Evolutionary conservation across 495 filamentous ascomycete species (phyloP).

Genomic region (Xylaria bambusicola): DNA sequence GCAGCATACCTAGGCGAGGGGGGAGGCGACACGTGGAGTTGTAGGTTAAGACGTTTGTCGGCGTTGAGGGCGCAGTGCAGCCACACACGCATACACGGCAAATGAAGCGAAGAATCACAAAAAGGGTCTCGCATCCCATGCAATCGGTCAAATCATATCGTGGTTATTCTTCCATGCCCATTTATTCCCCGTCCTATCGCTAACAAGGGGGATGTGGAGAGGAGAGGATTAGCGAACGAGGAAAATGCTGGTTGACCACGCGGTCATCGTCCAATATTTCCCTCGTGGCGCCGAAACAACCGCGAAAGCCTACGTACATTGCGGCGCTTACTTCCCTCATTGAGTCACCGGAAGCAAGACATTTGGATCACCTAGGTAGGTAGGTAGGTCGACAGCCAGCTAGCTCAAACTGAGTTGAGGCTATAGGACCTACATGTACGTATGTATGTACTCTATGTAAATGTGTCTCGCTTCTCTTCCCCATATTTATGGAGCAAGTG

Average conservation of each 20-base stretch:
- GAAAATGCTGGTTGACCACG: slow-evolving; percentile 14
- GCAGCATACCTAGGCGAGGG: slow-evolving; percentile 1
- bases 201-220: background rate
- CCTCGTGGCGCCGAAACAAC: slow-evolving; percentile 9
- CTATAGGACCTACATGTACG: no score
- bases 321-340: background rate
- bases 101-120: background rate
- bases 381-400: no score
- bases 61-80: slow-evolving; percentile 4
- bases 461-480: no score
- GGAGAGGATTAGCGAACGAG: background rate
- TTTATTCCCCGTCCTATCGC: background rate
- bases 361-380: no score
- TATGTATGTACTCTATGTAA: no score
- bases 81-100: no score
- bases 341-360: background rate
- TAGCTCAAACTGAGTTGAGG: no score
- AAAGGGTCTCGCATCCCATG: background rate
- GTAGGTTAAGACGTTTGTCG: slow-evolving; percentile 6
- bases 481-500: background rate
- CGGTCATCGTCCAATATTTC: slow-evolving; percentile 1
- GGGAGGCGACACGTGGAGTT: slow-evolving; percentile 9
- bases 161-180: background rate
- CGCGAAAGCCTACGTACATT: background rate
- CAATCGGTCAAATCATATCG: slow-evolving; percentile 1